These are phyloP conservation scores for Cryphonectria nitschkei DNA, from an alignment of 2,329 filamentous ascomycete genomes.

Conservation along the genomic window DNA sequence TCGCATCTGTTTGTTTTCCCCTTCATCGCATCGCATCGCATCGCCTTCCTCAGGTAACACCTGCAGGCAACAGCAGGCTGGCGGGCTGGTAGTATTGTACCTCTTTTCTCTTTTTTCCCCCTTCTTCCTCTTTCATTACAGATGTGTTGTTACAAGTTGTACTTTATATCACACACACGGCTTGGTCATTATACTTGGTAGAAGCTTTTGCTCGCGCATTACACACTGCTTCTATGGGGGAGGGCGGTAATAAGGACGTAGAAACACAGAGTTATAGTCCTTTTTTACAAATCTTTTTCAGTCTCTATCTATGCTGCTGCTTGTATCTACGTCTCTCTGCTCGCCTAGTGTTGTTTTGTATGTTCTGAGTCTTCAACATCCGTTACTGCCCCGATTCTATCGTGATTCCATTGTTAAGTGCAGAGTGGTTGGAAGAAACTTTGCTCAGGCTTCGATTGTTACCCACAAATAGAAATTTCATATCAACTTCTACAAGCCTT, in stretches of 20 bases:
- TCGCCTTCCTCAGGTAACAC: constrained; percentile 11
- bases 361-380: background rate
- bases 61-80: background rate
- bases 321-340: background rate
- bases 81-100: background rate
- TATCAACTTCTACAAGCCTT: background rate
- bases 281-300: too few species aligned
- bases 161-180: background rate
- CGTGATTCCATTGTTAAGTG: too few species aligned
- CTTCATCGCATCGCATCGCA: background rate
- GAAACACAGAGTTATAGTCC: background rate
- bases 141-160: background rate
- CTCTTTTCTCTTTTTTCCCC: background rate
- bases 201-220: constrained; percentile 27
- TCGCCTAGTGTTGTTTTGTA: background rate
- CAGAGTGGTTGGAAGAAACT: too few species aligned
- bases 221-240: background rate
- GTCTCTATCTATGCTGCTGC: background rate
- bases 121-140: background rate
- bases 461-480: too few species aligned
- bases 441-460: too few species aligned
- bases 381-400: too few species aligned
- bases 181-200: constrained; percentile 3
- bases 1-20: background rate
- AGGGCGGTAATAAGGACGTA: background rate